Evolutionary conservation across 805 yeast species (phyloP).

Genomic region (Sugiyamaella valdiviana): DNA sequence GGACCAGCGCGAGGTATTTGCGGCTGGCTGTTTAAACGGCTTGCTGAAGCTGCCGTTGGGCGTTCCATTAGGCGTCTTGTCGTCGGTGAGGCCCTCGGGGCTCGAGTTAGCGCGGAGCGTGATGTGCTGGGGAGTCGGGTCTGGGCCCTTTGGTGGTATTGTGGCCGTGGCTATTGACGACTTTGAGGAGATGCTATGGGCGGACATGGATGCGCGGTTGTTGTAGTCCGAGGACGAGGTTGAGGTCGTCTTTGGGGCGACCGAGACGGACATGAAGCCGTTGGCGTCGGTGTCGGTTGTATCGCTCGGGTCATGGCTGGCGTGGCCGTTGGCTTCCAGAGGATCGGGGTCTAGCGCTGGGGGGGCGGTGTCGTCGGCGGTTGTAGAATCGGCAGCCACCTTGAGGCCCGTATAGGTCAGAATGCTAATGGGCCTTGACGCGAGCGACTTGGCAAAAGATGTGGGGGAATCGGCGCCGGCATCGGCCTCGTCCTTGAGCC

Average conservation of each 20-base stretch:
- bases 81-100: neutral
- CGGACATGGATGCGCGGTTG: neutral
- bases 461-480: neutral
- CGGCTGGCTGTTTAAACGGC: neutral
- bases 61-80: neutral
- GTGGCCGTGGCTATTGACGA: constrained; percentile 4
- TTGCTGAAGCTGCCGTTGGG: neutral
- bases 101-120: neutral
- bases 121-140: neutral
- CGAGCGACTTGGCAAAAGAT: neutral
- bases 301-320: neutral
- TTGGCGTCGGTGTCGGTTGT: neutral
- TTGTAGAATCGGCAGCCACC: neutral
- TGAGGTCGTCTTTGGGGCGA: neutral
- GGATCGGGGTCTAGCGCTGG: neutral
- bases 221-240: neutral
- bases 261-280: no score
- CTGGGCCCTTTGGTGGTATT: no score
- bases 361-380: neutral
- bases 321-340: neutral
- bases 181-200: neutral
- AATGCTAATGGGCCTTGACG: neutral
- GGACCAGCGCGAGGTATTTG: neutral
- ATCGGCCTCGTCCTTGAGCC: neutral
- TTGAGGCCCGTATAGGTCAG: neutral